These are phyloP conservation scores for Quercus rubra DNA, from an alignment of 306 rosid genomes.

Conservation along the genomic window DNA sequence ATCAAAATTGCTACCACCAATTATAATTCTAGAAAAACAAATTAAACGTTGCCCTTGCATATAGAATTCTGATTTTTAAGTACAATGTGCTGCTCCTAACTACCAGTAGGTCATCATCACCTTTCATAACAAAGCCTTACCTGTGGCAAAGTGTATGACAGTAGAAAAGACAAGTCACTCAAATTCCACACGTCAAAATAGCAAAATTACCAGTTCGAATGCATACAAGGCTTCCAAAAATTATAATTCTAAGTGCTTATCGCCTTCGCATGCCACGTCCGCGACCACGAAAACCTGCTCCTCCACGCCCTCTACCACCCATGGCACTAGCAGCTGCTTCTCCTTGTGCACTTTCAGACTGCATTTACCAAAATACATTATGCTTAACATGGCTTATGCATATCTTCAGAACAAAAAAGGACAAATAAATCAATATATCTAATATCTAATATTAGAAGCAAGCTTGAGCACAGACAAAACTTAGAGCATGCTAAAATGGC, in stretches of 20 bases:
- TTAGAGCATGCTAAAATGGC: neutral
- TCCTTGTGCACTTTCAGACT: constrained; percentile 99
- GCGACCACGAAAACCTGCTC: constrained; percentile 71
- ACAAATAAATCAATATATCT: too few species aligned
- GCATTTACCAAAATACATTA: constrained; percentile 13
- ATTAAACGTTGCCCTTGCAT: constrained; percentile 9
- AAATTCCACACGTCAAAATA: constrained; percentile 3
- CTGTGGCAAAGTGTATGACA: neutral
- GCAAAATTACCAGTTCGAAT: neutral
- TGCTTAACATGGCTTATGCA: neutral
- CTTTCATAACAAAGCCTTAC: constrained; percentile 1
- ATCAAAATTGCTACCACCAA: constrained; percentile 9
- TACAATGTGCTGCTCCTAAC: constrained; percentile 24
- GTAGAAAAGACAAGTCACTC: neutral
- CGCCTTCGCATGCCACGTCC: constrained; percentile 95
- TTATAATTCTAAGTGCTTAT: constrained; percentile 13
- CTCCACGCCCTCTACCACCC: constrained; percentile 98
- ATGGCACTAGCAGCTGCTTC: constrained; percentile 98
- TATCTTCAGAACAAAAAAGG: neutral
- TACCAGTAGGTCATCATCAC: constrained; percentile 4
- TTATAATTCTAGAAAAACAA: neutral
- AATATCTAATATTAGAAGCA: neutral
- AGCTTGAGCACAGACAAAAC: neutral
- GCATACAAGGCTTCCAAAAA: neutral
- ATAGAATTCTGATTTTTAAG: constrained; percentile 9